These are phyloP conservation scores for Cotoneaster glaucophyllus DNA, from an alignment of 306 rosid species.

Conservation along the genomic window DNA sequence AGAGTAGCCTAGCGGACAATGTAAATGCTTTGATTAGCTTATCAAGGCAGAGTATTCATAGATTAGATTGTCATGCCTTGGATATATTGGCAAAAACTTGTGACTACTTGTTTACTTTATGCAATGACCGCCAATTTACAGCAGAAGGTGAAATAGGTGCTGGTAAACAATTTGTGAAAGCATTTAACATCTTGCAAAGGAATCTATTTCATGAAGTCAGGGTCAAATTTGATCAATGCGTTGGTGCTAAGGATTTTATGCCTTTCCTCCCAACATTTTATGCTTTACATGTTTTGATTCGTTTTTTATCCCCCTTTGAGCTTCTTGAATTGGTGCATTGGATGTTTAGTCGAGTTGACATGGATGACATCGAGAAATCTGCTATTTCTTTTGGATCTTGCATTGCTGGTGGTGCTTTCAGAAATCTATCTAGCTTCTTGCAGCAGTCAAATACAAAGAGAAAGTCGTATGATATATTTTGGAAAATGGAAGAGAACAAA, in stretches of 20 bases:
- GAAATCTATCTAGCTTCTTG: slow-evolving; percentile 48
- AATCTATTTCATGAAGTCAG: slow-evolving; percentile 46
- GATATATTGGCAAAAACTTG: slow-evolving; percentile 54
- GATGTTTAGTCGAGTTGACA: slow-evolving; percentile 48
- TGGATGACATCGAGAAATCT: slow-evolving; percentile 25
- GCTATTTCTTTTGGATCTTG: slow-evolving; percentile 54
- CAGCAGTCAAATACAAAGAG: slow-evolving; percentile 38
- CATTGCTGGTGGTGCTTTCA: slow-evolving; percentile 72
- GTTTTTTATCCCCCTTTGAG: slow-evolving; percentile 62
- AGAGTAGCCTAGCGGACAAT: slow-evolving; percentile 19
- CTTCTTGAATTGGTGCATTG: slow-evolving; percentile 76
- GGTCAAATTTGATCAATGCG: slow-evolving; percentile 37
- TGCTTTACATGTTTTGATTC: slow-evolving; percentile 45
- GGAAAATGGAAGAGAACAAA: slow-evolving; percentile 45
- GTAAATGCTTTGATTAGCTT: slow-evolving; percentile 31
- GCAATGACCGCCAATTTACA: slow-evolving; percentile 24
- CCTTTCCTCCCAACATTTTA: slow-evolving; percentile 40
- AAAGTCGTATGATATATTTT: slow-evolving; percentile 44
- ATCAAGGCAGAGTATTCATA: slow-evolving; percentile 37
- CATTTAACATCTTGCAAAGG: slow-evolving; percentile 39
- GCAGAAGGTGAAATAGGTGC: slow-evolving; percentile 27
- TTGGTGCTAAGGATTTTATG: slow-evolving; percentile 29
- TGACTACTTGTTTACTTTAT: slow-evolving; percentile 41
- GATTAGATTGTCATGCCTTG: slow-evolving; percentile 41
- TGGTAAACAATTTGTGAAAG: slow-evolving; percentile 33